phyloP scores from a whole-genome alignment of 2,329 filamentous ascomycete genomes.

The Tolypocladium ovalisporum region DNA sequence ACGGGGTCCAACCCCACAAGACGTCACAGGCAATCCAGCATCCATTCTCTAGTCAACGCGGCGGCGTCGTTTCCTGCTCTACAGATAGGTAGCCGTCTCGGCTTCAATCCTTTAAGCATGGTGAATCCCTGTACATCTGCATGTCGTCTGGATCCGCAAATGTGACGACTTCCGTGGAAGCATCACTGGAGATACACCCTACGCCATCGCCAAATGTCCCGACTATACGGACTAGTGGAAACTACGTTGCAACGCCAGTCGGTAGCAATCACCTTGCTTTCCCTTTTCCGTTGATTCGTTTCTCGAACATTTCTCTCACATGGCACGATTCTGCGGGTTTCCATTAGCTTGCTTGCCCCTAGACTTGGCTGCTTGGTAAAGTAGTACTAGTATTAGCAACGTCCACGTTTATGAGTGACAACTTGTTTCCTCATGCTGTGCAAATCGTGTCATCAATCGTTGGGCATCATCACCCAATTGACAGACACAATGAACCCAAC shows the following conservation, averaged over 20 bases:
- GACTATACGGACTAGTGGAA: neutral
- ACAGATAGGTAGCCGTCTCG: neutral
- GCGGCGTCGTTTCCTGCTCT: neutral
- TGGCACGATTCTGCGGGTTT: neutral
- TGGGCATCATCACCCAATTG: neutral
- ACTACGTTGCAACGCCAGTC: neutral
- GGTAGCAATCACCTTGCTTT: neutral
- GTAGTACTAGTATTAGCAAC: neutral
- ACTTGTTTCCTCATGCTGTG: neutral
- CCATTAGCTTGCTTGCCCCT: neutral
- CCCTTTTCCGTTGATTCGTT: neutral
- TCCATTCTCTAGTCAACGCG: neutral
- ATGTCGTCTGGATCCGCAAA: neutral
- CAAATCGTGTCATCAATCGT: neutral
- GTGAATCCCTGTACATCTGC: neutral
- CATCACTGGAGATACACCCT: neutral
- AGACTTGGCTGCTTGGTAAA: neutral
- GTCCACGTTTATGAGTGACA: neutral
- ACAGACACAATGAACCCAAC: constrained; percentile 2
- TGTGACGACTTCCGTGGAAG: neutral
- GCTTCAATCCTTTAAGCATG: neutral
- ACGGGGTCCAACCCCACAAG: neutral
- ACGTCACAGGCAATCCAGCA: neutral
- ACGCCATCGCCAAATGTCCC: neutral
- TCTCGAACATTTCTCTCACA: neutral